Percentiles rank a stretch among this genome's conserved stretches.
phyloP scores from a whole-genome alignment of 148 eudicot genomes.

The Tetragonia tetragonoides region DNA sequence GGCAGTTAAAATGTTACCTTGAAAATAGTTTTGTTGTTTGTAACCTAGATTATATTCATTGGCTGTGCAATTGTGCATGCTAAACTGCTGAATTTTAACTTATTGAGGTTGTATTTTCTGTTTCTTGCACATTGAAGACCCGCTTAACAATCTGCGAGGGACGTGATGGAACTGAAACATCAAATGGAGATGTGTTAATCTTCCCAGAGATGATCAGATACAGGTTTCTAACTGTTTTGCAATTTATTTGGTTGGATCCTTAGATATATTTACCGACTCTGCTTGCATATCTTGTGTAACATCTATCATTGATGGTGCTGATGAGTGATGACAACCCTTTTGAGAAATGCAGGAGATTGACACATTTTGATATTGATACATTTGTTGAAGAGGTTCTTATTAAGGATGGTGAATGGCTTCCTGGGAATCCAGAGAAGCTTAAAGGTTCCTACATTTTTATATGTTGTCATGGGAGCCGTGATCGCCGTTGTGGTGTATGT shows the following conservation, averaged over 20 bases:
- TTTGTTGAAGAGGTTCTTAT: constrained; percentile 97
- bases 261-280: neutral
- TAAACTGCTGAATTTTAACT: neutral
- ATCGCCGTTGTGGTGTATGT: constrained; percentile 95
- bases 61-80: neutral
- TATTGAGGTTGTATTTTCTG: constrained; percentile 4
- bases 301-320: neutral
- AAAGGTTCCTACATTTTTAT: constrained; percentile 77
- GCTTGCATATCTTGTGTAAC: neutral
- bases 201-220: constrained; percentile 99
- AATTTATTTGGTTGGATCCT: neutral
- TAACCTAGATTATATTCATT: neutral
- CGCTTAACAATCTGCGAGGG: constrained; percentile 97
- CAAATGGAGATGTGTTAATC: constrained; percentile 95
- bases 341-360: constrained; percentile 73
- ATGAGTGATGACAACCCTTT: neutral
- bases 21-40: neutral
- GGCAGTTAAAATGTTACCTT: neutral
- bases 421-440: constrained; percentile 85
- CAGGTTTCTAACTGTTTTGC: constrained; percentile 45
- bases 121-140: constrained; percentile 46
- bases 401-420: constrained; percentile 91
- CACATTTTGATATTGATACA: constrained; percentile 96
- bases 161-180: constrained; percentile 97
- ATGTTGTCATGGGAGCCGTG: constrained; percentile 93